Conservation (phyloP, 1,139 yeast species). For the Sugiyamaella japonica region DNA sequence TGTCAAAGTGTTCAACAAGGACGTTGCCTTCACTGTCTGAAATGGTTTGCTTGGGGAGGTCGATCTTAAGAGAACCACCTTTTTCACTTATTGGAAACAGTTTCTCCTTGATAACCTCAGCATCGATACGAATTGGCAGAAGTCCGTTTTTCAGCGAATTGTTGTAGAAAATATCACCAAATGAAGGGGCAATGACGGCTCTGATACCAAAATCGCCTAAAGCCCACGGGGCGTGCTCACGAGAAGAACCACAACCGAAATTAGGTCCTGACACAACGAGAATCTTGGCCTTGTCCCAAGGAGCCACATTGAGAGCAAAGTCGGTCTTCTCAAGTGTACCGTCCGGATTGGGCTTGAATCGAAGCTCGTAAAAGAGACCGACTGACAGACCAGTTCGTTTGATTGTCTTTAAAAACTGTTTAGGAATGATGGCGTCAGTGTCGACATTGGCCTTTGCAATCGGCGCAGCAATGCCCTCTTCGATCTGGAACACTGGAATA, state of each 20-base stretch:
- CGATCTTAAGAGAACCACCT: conserved; percentile 73
- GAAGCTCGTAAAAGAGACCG: conserved; percentile 88
- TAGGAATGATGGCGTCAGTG: conserved; percentile 97
- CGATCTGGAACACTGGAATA: conserved; percentile 71
- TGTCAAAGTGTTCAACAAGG: conserved; percentile 76
- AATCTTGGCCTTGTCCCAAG: conserved; percentile 76
- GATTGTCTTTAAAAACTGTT: conserved; percentile 94
- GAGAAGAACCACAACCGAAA: conserved; percentile 98
- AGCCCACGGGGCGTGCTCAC: conserved; percentile 99
- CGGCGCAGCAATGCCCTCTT: conserved; percentile 90
- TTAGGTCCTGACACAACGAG: conserved; percentile 93
- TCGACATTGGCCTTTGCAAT: conserved; percentile 92
- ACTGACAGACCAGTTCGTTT: conserved; percentile 89
- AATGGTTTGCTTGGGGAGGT: conserved; percentile 83
- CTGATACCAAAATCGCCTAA: conserved; percentile 94
- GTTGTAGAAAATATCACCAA: conserved; percentile 96
- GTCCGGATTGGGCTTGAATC: conserved; percentile 65
- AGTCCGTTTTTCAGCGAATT: conserved; percentile 95
- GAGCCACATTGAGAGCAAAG: conserved; percentile 81
- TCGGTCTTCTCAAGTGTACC: conserved; percentile 84
- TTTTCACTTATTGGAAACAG: conserved; percentile 75
- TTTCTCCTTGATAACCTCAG: conserved; percentile 65
- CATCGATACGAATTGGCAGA: conserved; percentile 84
- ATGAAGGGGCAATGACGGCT: conserved; percentile 94
- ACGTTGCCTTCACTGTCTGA: conserved; percentile 69